phyloP scores from a whole-genome alignment of 2,329 filamentous ascomycete genomes.

The Myriosclerotinia curreyana region DNA sequence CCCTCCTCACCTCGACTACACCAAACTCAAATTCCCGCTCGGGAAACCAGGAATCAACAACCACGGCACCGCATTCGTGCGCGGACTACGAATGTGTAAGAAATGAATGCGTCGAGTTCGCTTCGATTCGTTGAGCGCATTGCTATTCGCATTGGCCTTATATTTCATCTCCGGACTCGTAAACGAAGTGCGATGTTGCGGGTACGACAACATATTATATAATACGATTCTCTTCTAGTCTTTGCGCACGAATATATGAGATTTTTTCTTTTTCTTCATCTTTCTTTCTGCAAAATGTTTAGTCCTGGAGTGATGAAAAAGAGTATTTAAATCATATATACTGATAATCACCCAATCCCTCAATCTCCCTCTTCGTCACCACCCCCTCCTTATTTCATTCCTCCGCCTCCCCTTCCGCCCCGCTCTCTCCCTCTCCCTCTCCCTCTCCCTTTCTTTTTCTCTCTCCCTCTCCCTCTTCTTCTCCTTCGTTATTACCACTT shows the following conservation, averaged over 20 bases:
- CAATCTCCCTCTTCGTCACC: conserved; percentile 56
- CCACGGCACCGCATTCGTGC: conserved; percentile 56
- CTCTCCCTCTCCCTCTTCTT: not conserved
- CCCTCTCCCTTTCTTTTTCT: not conserved
- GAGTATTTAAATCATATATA: conserved; percentile 38
- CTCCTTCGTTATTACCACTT: too few species aligned
- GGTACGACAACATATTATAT: conserved; percentile 59
- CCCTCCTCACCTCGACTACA: too few species aligned
- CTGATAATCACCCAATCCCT: conserved; percentile 65
- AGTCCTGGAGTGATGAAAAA: not conserved
- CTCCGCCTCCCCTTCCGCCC: conserved; percentile 12
- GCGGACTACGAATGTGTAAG: conserved; percentile 56
- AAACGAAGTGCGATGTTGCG: conserved; percentile 58
- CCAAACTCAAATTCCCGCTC: conserved; percentile 60
- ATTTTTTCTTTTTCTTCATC: not conserved
- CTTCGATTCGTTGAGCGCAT: conserved; percentile 3
- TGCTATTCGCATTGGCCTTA: not conserved
- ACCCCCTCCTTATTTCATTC: conserved; percentile 49
- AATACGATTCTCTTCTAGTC: conserved; percentile 54
- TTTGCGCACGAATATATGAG: not conserved
- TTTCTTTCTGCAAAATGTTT: not conserved
- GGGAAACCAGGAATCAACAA: conserved; percentile 65
- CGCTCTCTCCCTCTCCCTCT: not conserved
- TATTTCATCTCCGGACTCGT: not conserved
- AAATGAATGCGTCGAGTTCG: conserved; percentile 58